Conservation (phyloP, 495 filamentous ascomycete genomes). For the Podospora comata region DNA sequence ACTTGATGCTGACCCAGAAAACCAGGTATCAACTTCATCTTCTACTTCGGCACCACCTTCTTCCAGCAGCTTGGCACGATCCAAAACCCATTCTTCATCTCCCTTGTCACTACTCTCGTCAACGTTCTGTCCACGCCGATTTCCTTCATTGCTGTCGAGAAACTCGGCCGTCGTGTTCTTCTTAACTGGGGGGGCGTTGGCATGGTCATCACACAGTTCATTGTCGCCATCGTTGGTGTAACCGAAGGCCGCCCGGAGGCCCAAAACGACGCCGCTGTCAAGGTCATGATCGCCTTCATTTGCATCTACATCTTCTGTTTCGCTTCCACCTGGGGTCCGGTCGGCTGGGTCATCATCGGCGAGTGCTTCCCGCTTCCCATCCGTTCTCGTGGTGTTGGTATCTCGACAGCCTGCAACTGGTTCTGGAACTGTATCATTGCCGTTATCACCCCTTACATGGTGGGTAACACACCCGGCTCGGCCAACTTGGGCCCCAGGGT, state of each 20-base stretch:
- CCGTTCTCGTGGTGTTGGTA: conserved; percentile 71
- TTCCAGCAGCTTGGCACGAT: conserved; percentile 70
- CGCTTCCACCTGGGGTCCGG: conserved; percentile 73
- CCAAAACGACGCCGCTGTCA: conserved; percentile 57
- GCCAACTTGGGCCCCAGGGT: conserved; percentile 68
- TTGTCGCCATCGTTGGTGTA: conserved; percentile 71
- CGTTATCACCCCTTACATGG: conserved; percentile 74
- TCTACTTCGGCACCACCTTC: conserved; percentile 83
- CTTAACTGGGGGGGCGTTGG: conserved; percentile 71
- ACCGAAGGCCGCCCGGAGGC: conserved; percentile 46
- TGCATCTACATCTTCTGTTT: conserved; percentile 85
- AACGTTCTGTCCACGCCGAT: conserved; percentile 78
- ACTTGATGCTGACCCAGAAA: neutral
- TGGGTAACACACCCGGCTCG: conserved; percentile 59
- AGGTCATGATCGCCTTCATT: conserved; percentile 67
- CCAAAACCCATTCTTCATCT: conserved; percentile 72
- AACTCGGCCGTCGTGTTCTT: conserved; percentile 70
- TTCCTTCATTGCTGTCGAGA: conserved; percentile 79
- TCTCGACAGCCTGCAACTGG: conserved; percentile 83
- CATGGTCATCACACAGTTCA: conserved; percentile 79
- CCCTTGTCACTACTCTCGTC: conserved; percentile 76
- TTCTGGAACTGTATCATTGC: conserved; percentile 76
- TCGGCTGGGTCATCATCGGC: conserved; percentile 77
- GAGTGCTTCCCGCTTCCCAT: conserved; percentile 84
- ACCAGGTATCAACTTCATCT: conserved; percentile 80